Evolutionary conservation across 2,329 filamentous ascomycete species (phyloP), one percentile per base, ranked within the genome.

Genomic region (Trichoderma semiorbis): DNA sequence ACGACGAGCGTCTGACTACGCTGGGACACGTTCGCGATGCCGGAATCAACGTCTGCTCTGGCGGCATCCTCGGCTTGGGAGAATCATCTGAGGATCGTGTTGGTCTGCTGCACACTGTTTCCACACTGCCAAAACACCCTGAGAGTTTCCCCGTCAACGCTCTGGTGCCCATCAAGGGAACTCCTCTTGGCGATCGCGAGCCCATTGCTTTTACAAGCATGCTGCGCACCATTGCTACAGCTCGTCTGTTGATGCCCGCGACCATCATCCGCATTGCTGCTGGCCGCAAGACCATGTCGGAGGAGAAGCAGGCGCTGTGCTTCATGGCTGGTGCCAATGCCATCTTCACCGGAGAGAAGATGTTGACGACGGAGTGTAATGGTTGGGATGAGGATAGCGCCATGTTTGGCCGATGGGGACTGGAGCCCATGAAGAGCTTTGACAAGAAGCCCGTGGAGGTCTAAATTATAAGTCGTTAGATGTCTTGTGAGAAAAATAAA

Each of bases 291-390:
- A 93, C 91, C 14, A 92, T 97, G 88, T 87, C 89, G 5, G 94
- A 97, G 83, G 93, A 96, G 82, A 92, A 97, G 84, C 94, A 97
- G 83, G 91, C 93, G 16, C 80, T 95, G 75, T 97, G 94, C 81
- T 97, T 97, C 83, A 91, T 93, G 88, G 93, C 94, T 0, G 94
- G 94, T 16, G 94, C 94, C 1, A 97, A 97, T 77, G 94, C 94
- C n/a, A 92, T 97, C 39, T 97, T 97, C 79, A 97, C 94, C 0
- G 94, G 94, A 10, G 94, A 97, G 84, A 97, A 95, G 86, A 97
- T 97, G 94, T 81, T 97, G 82, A 97, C 94, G 5, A 97, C 94
- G 0, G 93, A 94, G 71, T 97, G 93, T 79, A 95, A 93, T 76
- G 93, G 93, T 34, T 97, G 93, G 93, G 93, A 96, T 74, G 93